Base-by-base conservation (phyloP, 2,329 filamentous ascomycete genomes). In the Parastagonospora nodorum region DNA sequence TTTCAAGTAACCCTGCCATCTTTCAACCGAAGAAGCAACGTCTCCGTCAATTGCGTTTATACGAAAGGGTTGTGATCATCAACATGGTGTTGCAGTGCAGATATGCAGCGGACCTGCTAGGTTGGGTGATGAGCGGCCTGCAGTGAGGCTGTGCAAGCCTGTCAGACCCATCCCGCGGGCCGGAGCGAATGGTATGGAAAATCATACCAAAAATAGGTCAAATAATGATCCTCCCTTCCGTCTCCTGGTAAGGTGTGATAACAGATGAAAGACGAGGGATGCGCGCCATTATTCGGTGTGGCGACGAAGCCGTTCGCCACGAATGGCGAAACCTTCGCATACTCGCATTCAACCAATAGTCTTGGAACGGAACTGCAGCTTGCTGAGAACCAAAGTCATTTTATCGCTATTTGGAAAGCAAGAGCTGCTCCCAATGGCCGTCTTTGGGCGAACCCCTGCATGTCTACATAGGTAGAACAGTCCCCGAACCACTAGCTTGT, bases 101-200 rank as follows among this genome's bases (percentile, higher is more conserved):
- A 38, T 50, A 40, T 33, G 46, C 35, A 39, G 49, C 45, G 40
- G 42, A 39, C 28, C 33, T 28, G 38, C 12, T 38, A 45, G 40
- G 11, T 46, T 52, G 38, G 42, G 27, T 43, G 38, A 39, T 36
- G 51, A 48, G 39, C 42, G 37, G 50, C 45, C 45, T 44, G 42
- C 45, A 55, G 45, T 36, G 54, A 59, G 56, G 57, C 57, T 57
- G 57, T 60, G 57, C 51, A 57, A 52, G 53, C 37, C 37, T 54
- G 53, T 60, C 53, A 60, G 57, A 55, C 50, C 33, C 42, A 43
- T 32, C 37, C 28, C 28, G 42, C 51, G 49, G 57, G 43, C 50
- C 49, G 47, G 57, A 51, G 50, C 47, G 46, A 55, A 29, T 45
- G 30, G 50, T 31, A 31, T 40, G 45, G 48, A 14, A 36, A 46